These are phyloP conservation scores for Paraphoma chrysanthemicola DNA, from an alignment of 2,329 filamentous ascomycete species.

Conservation along the genomic window DNA sequence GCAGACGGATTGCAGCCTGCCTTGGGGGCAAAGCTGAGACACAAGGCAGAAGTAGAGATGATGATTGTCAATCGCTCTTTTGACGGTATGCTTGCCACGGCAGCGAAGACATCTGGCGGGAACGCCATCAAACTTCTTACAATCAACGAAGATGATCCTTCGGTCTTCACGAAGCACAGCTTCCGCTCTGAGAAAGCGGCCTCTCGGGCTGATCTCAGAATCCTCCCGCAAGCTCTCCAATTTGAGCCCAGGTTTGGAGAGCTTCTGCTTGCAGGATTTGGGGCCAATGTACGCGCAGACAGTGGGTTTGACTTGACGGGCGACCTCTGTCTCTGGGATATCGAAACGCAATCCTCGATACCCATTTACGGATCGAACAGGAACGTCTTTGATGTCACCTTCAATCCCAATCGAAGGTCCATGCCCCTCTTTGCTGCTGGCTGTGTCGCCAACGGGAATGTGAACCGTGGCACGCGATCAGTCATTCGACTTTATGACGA, in stretches of 20 bases:
- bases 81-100: constrained; percentile 57
- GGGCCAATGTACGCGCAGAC: constrained; percentile 44
- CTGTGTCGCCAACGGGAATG: constrained; percentile 50
- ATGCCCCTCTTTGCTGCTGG: constrained; percentile 61
- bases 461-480: constrained; percentile 53
- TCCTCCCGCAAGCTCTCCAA: constrained; percentile 39
- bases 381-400: constrained; percentile 66
- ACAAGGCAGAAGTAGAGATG: constrained; percentile 59
- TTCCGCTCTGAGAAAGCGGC: constrained; percentile 41
- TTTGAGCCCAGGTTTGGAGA: constrained; percentile 42
- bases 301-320: constrained; percentile 52
- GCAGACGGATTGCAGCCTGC: constrained; percentile 31
- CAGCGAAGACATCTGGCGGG: constrained; percentile 43
- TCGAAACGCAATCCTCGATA: constrained; percentile 50
- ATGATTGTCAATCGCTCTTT: constrained; percentile 52
- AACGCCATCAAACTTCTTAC: constrained; percentile 45
- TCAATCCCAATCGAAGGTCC: constrained; percentile 54
- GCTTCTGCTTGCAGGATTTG: constrained; percentile 63
- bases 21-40: constrained; percentile 40
- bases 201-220: constrained; percentile 34
- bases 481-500: constrained; percentile 62
- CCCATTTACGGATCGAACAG: constrained; percentile 56
- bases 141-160: constrained; percentile 21
- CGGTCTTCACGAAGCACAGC: constrained; percentile 12
- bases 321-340: constrained; percentile 62